These are phyloP conservation scores for Westerdykella sp. DNA, from an alignment of 2,329 filamentous ascomycete genomes.

Conservation along the genomic window DNA sequence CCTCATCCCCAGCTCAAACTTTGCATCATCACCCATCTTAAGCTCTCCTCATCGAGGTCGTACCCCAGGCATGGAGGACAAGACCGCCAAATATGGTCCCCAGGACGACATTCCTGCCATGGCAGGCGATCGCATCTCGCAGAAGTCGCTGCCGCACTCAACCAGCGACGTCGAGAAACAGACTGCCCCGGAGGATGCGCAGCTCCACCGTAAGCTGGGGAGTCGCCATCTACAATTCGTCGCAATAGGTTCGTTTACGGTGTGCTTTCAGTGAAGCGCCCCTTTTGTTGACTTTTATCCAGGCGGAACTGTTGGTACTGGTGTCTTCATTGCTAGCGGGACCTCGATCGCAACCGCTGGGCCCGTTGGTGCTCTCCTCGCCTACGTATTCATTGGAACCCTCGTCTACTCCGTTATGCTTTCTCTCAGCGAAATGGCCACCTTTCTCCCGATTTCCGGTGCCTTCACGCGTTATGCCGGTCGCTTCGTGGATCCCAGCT, in stretches of 20 bases:
- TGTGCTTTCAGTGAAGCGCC: not conserved
- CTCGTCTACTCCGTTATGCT: conserved; percentile 71
- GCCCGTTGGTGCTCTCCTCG: conserved; percentile 44
- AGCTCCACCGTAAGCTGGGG: conserved; percentile 34
- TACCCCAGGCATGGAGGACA: conserved; percentile 14
- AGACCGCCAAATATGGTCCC: conserved; percentile 4
- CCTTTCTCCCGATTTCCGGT: conserved; percentile 69
- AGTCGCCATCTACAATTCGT: conserved; percentile 37
- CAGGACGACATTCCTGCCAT: conserved; percentile 22
- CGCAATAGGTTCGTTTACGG: conserved; percentile 29
- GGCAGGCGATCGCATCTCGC: conserved; percentile 21
- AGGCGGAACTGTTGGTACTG: conserved; percentile 46
- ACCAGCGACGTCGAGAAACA: conserved; percentile 35
- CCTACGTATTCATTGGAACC: conserved; percentile 52
- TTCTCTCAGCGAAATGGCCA: conserved; percentile 62
- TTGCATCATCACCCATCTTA: not conserved
- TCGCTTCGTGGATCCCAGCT: conserved; percentile 65
- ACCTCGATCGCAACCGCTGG: conserved; percentile 44
- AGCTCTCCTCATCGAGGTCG: too few relatives aligned
- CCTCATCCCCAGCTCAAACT: not conserved
- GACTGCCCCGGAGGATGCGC: conserved; percentile 13
- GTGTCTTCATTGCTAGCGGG: conserved; percentile 50
- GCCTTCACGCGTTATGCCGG: conserved; percentile 71
- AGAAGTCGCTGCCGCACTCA: conserved; percentile 27
- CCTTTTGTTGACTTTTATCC: conserved; percentile 4